Base-by-base conservation (phyloP, 1,284 basidiomycete species). In the Ustilago trichophora region DNA sequence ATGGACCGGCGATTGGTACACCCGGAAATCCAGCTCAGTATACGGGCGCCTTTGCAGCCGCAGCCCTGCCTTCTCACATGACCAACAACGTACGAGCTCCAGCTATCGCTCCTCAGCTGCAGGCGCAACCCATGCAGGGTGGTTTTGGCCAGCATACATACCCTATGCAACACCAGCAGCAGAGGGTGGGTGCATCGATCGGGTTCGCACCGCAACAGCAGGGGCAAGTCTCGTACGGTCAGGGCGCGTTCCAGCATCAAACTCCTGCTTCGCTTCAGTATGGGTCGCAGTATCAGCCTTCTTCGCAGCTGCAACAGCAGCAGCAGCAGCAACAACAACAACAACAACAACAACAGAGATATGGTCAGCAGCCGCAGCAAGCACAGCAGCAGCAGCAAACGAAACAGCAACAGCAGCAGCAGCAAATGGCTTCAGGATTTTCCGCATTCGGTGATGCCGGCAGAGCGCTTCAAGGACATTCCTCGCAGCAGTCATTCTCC, bases 1-100 rank as follows among this genome's bases (percentile, higher is more conserved):
- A 55, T 12, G 67, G 67, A 7, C 67, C 67, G 1, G 67, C 67
- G 2, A 38, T 70, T 7, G 58, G 54, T 13, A 56, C 72, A 10
- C 78, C 79, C 4, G 73, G 69, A 18, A 74, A 74, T 25, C 77
- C 75, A 16, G 68, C 73, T n/a, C 76, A 80, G 48, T 80, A 80
- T 51, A 82, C 80, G 10, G 70, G 75, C 11, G 77, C 77, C 0
- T 78, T 80, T 35, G 68, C 68, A 2, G 72, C 73, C 19, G 72
- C 72, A 13, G 78, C 57, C n/a, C 65, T 48, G 63, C 80, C 49
- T 33, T 78, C 63, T 27, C 73, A 45, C 32, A 68, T 68, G 57
- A 65, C 65, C 21, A 62, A 72, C 56, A 64, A 50, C 22, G 50
- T 55, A 3, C 51, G 65, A 15, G 47, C 50, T 4, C 53, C 58